A percentile compares a stretch with the other conserved stretches of the same genome.
phyloP scores from a whole-genome alignment of 345 rosid genomes.

The Noccaea bulbosa region DNA sequence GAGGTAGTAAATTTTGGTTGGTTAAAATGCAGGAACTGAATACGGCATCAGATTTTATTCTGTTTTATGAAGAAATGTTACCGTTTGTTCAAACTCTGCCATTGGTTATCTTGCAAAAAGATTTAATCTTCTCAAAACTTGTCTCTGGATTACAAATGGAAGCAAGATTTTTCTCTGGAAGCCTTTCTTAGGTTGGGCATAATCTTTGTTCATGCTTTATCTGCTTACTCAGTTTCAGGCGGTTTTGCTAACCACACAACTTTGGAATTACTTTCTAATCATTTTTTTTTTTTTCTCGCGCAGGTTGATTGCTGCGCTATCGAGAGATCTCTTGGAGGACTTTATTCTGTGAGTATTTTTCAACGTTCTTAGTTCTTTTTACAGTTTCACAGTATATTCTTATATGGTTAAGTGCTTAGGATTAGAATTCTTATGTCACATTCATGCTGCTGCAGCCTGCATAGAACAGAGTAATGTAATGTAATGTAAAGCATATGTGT shows the following conservation, averaged over 20 bases:
- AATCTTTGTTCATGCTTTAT: too few relatives aligned
- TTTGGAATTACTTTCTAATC: too few relatives aligned
- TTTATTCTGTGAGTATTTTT: constrained; percentile 62
- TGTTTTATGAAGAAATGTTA: constrained; percentile 64
- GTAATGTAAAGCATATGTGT: background rate
- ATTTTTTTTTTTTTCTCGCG: background rate
- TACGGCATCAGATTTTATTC: constrained; percentile 79
- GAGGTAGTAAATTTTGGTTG: background rate
- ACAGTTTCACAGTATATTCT: background rate
- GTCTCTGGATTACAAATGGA: constrained; percentile 64
- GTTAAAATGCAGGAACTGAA: constrained; percentile 63
- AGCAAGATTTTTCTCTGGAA: constrained; percentile 76
- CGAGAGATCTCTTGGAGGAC: constrained; percentile 74
- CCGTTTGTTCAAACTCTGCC: constrained; percentile 75
- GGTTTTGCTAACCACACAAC: too few relatives aligned
- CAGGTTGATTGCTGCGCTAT: constrained; percentile 76
- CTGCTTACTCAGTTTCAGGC: too few relatives aligned
- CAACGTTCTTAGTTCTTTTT: background rate
- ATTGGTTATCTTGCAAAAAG: constrained; percentile 60
- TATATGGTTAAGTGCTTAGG: background rate
- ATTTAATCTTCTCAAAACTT: constrained; percentile 63
- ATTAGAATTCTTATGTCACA: background rate
- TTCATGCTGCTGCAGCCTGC: background rate
- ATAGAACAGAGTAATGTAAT: background rate
- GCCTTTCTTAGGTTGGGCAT: constrained; percentile 60